Evolutionary conservation across 73 alveolate genomes (phyloP), one percentile per base, ranked within the genome.

Genomic region (Paramecium pentaurelia): DNA sequence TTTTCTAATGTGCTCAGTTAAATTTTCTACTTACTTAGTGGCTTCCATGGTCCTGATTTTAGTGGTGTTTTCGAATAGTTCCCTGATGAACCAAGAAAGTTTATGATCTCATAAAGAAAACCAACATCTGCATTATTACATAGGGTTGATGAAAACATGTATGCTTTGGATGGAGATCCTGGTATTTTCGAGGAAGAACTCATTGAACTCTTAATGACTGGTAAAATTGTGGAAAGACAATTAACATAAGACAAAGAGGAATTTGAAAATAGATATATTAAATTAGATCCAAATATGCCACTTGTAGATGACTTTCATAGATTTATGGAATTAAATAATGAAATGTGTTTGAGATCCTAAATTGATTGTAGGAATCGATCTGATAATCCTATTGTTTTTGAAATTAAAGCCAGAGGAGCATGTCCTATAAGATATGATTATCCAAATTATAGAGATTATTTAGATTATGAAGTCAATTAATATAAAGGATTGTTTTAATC

Each of bases 61-160:
- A 83, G 89, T 37, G 86, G 95, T 42, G 94, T 95, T 95, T 71
- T 93, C 27, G 94, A 94, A 64, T 71, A 94, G 1, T 95, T 75
- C 75, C 97, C 94, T 38, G 93, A 92, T 60, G 97, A 93, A 71
- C 97, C 97, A 10, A 86, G 92, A 58, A 96, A 95, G 90, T 95
- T 92, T 93, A 97, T 97, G 99, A 70, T 95, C 34, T 95, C 98
- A 11, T 86, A 96, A 70, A 91, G 98, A 77, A 97, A 97, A 86
- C 99, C 99, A 22, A 95, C 68, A 77, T 92, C 97, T 14, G 93
- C 90, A 12, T 93, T 92, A 58, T 92, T 97, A 47, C 94, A 93
- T 28, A 92, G 64, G 70, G 16, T 92, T 14, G 95, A 95, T 47
- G 86, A 92, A 11, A 85, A 87, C 32, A 40, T 77, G 25, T 96